Evolutionary conservation across 1,139 yeast genomes (phyloP), one percentile per base, ranked within the genome.

Genomic region (Arxiozyma heterogenica): DNA sequence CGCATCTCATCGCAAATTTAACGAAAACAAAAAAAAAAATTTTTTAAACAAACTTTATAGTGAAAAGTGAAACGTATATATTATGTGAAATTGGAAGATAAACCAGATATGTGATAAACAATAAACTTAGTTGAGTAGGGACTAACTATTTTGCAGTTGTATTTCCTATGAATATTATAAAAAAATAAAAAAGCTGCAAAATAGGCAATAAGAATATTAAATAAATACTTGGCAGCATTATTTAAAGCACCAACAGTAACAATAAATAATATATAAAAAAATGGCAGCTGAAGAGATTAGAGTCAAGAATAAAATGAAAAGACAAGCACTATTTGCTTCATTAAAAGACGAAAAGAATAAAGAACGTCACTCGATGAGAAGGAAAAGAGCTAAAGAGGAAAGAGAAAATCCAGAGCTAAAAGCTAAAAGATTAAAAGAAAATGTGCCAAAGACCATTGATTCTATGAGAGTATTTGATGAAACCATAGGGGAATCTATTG

Each of bases 401-500:
- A 75, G 84, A 54, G 81, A 76, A 42, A 86, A 91, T 67, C 97
- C 96, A 0, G 88, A 83, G 61, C 72, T 88, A 57, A 86, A 81
- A 66, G 90, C 82, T 56, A 84, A 89, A 67, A 82, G 98, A 69
- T 74, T 91, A 51, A 81, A 83, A 4, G 82, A 78, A 54, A 90
- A 91, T 68, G 82, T 88, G 1, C 94, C 98, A 0, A 85, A 82
- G 30, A 94, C 98, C 8, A 83, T 91, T 53, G 98, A 93, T 63
- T 78, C 83, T 56, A 89, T 88, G 75, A 77, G 98, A 67, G 94
- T 85, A 0, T 93, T 71, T 61, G 98, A 93, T 71, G 98, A 93
- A 70, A 88, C 97, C 1, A 86, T 90, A 18, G 68, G 64, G 30
- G 63, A 64, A 15, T 95, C 87, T 67, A 95, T 93, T 22, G 91